Conservation (phyloP, 2,329 filamentous ascomycete species). For the Colletotrichum siamense region DNA sequence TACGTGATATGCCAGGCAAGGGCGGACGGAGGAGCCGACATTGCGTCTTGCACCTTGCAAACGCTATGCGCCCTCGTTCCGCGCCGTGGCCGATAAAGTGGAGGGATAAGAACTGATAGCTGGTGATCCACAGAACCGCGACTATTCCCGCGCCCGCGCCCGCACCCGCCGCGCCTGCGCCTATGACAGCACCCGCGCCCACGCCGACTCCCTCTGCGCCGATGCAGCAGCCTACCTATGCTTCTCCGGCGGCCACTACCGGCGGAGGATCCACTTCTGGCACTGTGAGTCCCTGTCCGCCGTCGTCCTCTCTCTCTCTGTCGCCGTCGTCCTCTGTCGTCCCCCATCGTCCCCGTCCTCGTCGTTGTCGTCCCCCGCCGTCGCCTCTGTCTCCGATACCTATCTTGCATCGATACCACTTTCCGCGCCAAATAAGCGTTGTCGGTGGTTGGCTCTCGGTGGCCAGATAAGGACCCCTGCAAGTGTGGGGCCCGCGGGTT, state of each 20-base stretch:
- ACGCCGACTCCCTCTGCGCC: neutral
- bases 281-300: constrained; percentile 3
- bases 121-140: constrained; percentile 12
- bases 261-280: constrained; percentile 8
- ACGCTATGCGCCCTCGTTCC: neutral
- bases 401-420: neutral
- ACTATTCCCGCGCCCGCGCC: constrained; percentile 9
- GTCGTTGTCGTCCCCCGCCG: neutral
- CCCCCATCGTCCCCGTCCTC: neutral
- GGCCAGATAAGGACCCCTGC: neutral
- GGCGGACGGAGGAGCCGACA: neutral
- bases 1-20: constrained; percentile 35
- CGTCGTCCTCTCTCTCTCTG: neutral
- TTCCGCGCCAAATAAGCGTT: neutral
- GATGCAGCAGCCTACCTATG: constrained; percentile 3
- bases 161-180: constrained; percentile 13
- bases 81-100: neutral
- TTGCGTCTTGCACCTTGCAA: neutral
- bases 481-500: neutral
- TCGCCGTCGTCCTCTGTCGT: neutral
- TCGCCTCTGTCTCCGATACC: neutral
- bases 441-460: neutral
- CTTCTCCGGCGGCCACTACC: neutral
- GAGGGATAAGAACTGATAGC: constrained; percentile 7
- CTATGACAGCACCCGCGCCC: neutral